These are phyloP conservation scores for Dendrothele bispora DNA, from an alignment of 768 basidiomycete species.

Conservation along the genomic window DNA sequence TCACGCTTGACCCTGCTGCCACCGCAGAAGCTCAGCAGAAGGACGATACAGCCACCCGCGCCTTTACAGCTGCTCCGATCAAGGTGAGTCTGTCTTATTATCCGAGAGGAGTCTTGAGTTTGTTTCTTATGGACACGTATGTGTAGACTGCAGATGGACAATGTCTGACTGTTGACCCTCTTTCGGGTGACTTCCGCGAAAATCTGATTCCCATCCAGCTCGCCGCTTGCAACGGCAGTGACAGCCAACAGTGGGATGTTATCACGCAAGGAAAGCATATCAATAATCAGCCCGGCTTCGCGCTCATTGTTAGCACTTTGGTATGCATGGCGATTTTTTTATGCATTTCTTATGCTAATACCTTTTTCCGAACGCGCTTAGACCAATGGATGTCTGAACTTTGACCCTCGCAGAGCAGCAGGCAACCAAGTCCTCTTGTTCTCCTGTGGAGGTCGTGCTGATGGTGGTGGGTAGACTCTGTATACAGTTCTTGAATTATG, in stretches of 20 bases:
- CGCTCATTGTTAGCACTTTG: conserved; percentile 21
- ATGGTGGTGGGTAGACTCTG: conserved; percentile 21
- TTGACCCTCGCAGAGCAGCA: conserved; percentile 14
- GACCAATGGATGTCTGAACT: conserved; percentile 24
- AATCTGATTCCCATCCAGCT: conserved; percentile 19
- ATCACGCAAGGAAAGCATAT: conserved; percentile 19
- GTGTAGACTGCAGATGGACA: conserved; percentile 22
- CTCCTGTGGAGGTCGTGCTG: conserved; percentile 24
- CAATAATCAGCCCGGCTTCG: conserved; percentile 19
- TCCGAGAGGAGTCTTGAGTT: neutral
- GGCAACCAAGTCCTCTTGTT: conserved; percentile 24
- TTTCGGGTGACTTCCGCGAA: conserved; percentile 22
- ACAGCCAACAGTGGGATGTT: conserved; percentile 21
- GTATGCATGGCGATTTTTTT: conserved; percentile 4
- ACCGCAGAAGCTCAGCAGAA: conserved; percentile 17
- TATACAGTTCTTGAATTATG: no score
- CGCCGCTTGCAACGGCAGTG: conserved; percentile 17
- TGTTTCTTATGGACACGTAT: no score
- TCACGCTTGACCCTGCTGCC: conserved; percentile 12
- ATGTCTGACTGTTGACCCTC: conserved; percentile 20
- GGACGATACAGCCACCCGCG: conserved; percentile 20
- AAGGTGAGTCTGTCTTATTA: conserved; percentile 8
- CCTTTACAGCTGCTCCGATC: conserved; percentile 18
- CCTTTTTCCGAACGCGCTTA: no score
- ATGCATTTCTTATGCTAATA: neutral